phyloP scores from a whole-genome alignment of 2,329 filamentous ascomycete genomes.

The Aureobasidium sp. region DNA sequence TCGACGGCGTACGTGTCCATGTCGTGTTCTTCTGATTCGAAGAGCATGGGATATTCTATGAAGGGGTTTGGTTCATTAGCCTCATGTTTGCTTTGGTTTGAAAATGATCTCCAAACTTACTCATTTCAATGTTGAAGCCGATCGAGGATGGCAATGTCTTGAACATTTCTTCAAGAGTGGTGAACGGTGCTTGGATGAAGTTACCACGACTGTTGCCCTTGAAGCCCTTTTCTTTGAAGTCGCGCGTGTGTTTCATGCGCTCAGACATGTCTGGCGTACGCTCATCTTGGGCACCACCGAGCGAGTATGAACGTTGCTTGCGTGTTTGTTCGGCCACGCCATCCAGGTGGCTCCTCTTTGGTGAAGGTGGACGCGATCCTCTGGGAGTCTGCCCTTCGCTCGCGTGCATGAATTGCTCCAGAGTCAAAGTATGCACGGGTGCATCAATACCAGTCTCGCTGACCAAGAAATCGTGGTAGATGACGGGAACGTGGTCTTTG shows the following conservation, averaged over 20 bases:
- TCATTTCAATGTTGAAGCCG: slow-evolving; percentile 98
- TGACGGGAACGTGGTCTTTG: slow-evolving; percentile 97
- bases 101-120: slow-evolving; percentile 32
- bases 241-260: slow-evolving; percentile 93
- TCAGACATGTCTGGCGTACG: slow-evolving; percentile 57
- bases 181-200: slow-evolving; percentile 93
- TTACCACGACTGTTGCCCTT: slow-evolving; percentile 92
- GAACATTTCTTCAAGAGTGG: slow-evolving; percentile 91
- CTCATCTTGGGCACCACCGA: slow-evolving; percentile 45
- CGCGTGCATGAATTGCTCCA: slow-evolving; percentile 92
- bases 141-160: slow-evolving; percentile 71
- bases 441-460: slow-evolving; percentile 97
- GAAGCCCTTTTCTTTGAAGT: slow-evolving; percentile 91
- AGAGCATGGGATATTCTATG: slow-evolving; percentile 86
- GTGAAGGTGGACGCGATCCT: slow-evolving; percentile 43
- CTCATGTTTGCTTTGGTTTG: too few species aligned
- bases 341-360: slow-evolving; percentile 22
- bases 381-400: slow-evolving; percentile 51
- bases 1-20: slow-evolving; percentile 97
- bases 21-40: slow-evolving; percentile 88
- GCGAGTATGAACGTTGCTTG: slow-evolving; percentile 50
- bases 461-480: slow-evolving; percentile 97
- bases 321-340: slow-evolving; percentile 25
- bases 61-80: slow-evolving; percentile 26
- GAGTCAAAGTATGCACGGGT: slow-evolving; percentile 85